Evolutionary conservation across 257 asterid genomes (phyloP), one percentile per base, ranked within the genome.

Genomic region (Datura wrightii): DNA sequence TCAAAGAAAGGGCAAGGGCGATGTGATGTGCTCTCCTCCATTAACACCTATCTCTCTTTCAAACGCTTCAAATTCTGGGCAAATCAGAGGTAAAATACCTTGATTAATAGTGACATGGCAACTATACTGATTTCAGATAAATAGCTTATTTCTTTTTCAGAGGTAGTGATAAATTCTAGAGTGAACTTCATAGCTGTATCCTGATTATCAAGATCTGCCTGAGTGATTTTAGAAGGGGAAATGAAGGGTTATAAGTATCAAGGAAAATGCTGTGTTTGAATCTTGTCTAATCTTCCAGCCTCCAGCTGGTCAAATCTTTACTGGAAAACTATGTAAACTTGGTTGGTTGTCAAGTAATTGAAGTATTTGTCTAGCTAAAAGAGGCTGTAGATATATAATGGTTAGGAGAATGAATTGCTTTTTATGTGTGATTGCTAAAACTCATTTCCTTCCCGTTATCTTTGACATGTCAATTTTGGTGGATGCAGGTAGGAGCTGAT

Each of bases 401-500:
- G 66, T n/a, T n/a, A n/a, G 24, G 41, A 60, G 59, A 59, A 10
- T 80, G 69, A 15, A 31, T 60, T 39, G 24, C 8, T 65, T 69
- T 62, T 82, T 34, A 9, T 48, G 19, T 34, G 72, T 52, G 48
- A 78, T 14, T 31, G 48, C 79, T 52, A 54, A 31, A 52, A 78
- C 31, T 48, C 11, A 14, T 11, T 48, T 48, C 13, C 81, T 53
- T 52, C n/a, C 79, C 58, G 59, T 85, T 84, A 87, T 84, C 83
- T 84, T 65, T 87, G 41, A 50, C 65, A 66, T 86, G 34, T 80
- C 44, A 62, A 79, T 82, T 87, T 83, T 91, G 86, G 92, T 92
- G 90, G 82, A 89, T 90, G 96, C 95, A 94, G 98, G 97, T 88
- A 90, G 92, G 86, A 88, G 94, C 83, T 94, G 93, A 84, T 82